phyloP scores from a whole-genome alignment of 768 basidiomycete species.

The Rhodosporidiobolus sp. region DNA sequence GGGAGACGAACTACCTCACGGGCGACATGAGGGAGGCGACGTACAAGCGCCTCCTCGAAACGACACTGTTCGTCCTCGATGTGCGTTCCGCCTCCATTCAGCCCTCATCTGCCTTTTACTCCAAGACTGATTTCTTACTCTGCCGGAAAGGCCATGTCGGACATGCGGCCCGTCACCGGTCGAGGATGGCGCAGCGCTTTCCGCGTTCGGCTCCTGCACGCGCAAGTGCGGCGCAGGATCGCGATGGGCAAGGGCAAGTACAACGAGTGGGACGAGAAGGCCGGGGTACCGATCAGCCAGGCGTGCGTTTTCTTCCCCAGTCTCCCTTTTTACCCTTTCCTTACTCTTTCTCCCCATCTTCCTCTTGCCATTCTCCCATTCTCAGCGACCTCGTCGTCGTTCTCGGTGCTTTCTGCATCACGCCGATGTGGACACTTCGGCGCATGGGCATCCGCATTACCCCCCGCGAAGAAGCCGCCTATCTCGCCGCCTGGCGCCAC shows the following conservation, averaged over 20 bases:
- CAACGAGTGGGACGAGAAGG: constrained; percentile 44
- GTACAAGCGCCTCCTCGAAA: constrained; percentile 44
- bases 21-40: constrained; percentile 36
- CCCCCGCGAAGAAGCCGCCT: constrained; percentile 42
- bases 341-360: background rate
- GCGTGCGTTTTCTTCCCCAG: constrained; percentile 41
- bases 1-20: constrained; percentile 48
- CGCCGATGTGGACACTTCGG: constrained; percentile 47
- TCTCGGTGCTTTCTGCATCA: constrained; percentile 47
- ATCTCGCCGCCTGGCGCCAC: constrained; percentile 46
- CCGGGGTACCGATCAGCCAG: constrained; percentile 48
- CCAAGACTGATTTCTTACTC: constrained; percentile 26
- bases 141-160: constrained; percentile 44
- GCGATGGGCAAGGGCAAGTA: constrained; percentile 34
- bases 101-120: background rate
- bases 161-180: constrained; percentile 45
- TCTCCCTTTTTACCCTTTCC: background rate
- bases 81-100: background rate
- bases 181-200: constrained; percentile 47
- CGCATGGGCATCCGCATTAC: constrained; percentile 42
- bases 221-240: constrained; percentile 45
- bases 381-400: constrained; percentile 46
- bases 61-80: constrained; percentile 45
- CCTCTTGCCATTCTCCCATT: no score
- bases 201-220: constrained; percentile 46